A percentile compares a stretch with the other conserved stretches of the same genome.
Evolutionary conservation across 1,284 basidiomycete species (phyloP).

Genomic region (Ganoderma resinaceum): DNA sequence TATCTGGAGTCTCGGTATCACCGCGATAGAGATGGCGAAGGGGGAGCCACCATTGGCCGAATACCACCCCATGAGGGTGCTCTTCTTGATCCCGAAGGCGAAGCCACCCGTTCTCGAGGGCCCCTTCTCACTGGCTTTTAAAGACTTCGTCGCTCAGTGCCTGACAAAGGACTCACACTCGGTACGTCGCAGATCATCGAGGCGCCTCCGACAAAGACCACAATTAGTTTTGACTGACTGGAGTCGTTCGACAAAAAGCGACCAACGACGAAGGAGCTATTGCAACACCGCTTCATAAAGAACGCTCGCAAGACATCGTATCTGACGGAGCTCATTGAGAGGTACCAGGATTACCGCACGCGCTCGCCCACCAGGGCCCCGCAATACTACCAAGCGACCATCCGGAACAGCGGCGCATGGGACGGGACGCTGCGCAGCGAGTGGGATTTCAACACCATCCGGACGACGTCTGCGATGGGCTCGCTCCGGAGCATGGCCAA

Average conservation of each 20-base stretch:
- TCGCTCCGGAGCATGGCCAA: conserved; percentile 72
- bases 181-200: conserved; percentile 52
- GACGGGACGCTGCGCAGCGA: conserved; percentile 85
- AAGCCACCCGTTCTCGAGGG: conserved; percentile 93
- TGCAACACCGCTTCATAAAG: conserved; percentile 93
- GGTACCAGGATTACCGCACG: conserved; percentile 74
- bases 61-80: conserved; percentile 95
- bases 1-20: conserved; percentile 97
- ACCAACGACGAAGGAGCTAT: conserved; percentile 88
- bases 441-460: conserved; percentile 96
- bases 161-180: conserved; percentile 90
- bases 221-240: conserved; percentile 16
- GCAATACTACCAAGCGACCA: conserved; percentile 58
- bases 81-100: conserved; percentile 97
- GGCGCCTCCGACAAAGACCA: not conserved
- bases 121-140: conserved; percentile 84
- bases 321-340: conserved; percentile 88
- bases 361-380: conserved; percentile 61
- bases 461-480: conserved; percentile 75
- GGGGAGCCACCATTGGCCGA: conserved; percentile 94
- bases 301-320: conserved; percentile 82
- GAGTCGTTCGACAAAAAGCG: conserved; percentile 57
- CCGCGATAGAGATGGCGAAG: conserved; percentile 95
- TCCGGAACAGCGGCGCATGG: conserved; percentile 66
- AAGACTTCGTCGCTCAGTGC: conserved; percentile 92